These are phyloP conservation scores for Mycena pura DNA, from an alignment of 768 basidiomycete species.

Conservation along the genomic window DNA sequence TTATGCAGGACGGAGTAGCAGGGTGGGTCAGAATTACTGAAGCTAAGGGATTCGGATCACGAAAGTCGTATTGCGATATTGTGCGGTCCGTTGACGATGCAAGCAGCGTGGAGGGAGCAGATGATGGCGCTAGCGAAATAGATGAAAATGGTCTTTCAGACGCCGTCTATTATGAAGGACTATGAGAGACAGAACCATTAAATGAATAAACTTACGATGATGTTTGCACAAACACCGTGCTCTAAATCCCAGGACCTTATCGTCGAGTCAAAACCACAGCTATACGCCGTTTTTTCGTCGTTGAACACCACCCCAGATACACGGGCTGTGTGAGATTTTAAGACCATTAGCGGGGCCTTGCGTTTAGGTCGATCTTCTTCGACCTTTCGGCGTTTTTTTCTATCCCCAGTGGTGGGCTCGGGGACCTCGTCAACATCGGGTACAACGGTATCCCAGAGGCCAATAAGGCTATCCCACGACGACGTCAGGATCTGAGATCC, in stretches of 20 bases:
- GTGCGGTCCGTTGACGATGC: constrained; percentile 79
- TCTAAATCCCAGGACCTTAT: constrained; percentile 89
- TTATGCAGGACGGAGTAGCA: constrained; percentile 72
- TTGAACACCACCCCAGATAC: constrained; percentile 78
- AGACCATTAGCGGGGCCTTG: constrained; percentile 73
- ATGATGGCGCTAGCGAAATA: constrained; percentile 50
- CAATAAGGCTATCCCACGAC: constrained; percentile 88
- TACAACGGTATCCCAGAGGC: constrained; percentile 75
- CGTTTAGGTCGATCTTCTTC: constrained; percentile 51
- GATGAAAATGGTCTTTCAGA: constrained; percentile 80
- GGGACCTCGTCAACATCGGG: constrained; percentile 70
- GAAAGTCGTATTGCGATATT: constrained; percentile 73
- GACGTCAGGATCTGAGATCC: constrained; percentile 78
- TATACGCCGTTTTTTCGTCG: constrained; percentile 56
- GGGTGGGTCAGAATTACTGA: constrained; percentile 61
- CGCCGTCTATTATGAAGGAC: constrained; percentile 51
- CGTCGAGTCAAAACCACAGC: constrained; percentile 90
- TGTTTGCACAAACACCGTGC: constrained; percentile 70
- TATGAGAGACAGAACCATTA: neutral
- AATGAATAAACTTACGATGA: constrained; percentile 61
- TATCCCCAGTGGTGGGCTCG: constrained; percentile 41
- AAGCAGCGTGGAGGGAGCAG: constrained; percentile 35
- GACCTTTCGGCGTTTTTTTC: constrained; percentile 71
- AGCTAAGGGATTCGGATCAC: constrained; percentile 45
- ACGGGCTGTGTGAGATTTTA: constrained; percentile 84